A percentile compares a stretch with the other conserved stretches of the same genome.
Evolutionary conservation across 2,329 filamentous ascomycete species (phyloP).

Genomic region (Fusarium buxicola): DNA sequence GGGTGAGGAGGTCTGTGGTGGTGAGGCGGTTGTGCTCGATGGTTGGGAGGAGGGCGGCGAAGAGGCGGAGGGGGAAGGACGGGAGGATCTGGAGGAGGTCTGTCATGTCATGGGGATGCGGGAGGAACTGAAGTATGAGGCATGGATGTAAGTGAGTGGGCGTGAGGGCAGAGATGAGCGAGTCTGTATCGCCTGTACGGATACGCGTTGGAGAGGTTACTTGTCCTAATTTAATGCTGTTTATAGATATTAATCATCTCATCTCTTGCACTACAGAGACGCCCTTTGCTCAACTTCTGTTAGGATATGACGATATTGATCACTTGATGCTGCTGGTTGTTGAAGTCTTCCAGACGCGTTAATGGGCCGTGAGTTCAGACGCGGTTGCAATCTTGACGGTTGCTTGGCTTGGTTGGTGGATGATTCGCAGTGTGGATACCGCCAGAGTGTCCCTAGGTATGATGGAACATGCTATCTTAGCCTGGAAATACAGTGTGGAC

Average conservation of each 20-base stretch:
- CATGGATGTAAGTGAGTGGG: slow-evolving; percentile 34
- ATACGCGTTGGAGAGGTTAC: not conserved
- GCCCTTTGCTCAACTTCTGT: not conserved
- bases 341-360: not conserved
- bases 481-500: too few relatives aligned
- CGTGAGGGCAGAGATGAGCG: not conserved
- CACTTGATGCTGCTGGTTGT: slow-evolving; percentile 1
- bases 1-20: slow-evolving; percentile 85
- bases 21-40: slow-evolving; percentile 84
- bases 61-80: slow-evolving; percentile 77
- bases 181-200: not conserved
- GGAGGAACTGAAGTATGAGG: slow-evolving; percentile 21
- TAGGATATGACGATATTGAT: not conserved
- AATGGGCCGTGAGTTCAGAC: not conserved
- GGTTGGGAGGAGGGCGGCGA: slow-evolving; percentile 79
- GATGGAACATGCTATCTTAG: too few relatives aligned
- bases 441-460: too few relatives aligned
- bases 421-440: not conserved
- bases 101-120: slow-evolving; percentile 78
- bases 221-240: not conserved
- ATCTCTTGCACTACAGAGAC: not conserved
- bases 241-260: not conserved
- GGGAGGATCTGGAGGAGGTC: slow-evolving; percentile 88
- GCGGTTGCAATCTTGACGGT: slow-evolving; percentile 1
- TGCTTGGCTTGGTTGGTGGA: not conserved